Base-by-base conservation (phyloP, 306 rosid genomes). In the Castanopsis chinensis region DNA sequence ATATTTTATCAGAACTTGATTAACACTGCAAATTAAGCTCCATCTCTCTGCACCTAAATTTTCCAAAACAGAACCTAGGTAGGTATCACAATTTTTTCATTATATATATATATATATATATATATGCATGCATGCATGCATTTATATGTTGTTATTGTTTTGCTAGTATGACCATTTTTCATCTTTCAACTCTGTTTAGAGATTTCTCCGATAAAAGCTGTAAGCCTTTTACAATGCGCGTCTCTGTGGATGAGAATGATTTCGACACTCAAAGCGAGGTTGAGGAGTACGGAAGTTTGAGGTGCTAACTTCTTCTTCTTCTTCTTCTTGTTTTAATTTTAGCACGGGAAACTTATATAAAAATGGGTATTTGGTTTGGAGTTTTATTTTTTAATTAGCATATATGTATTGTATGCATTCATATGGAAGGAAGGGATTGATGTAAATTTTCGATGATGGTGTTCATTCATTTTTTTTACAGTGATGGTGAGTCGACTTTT, bases 1-100 rank as follows among this genome's bases (percentile, higher is more conserved):
- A 80, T 79, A 86, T 93, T 5, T 28, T 86, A 41, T 80, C 90
- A 19, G 97, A 91, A 82, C 92, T 93, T 77, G 83, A 86, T 75
- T 82, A 25, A 25, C 88, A 4, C 68, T 93, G 78, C 90, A 94
- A 78, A 43, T 43, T 33, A 91, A 87, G 76, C 90, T 88, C 60
- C 3, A 23, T 63, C 32, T 86, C 90, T 80, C 89, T 23, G 56
- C 75, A 15, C 87, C 86, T 35, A 33, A 33, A 33, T 78, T 81
- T 43, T 43, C 74, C 3, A 87, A 89, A 79, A 61, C 87, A 28
- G 75, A 43, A 71, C 67, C 88, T 1, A 58, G 92, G 98, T 93
- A 76, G 92, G 98, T 93, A 76, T 69, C 25, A 23, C 4, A 43
- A 30, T 35, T 78, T 78, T 74, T 43, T 32, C 5, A 5, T 4